Evolutionary conservation across 2,329 filamentous ascomycete species (phyloP).

Genomic region (Alternaria longipes): DNA sequence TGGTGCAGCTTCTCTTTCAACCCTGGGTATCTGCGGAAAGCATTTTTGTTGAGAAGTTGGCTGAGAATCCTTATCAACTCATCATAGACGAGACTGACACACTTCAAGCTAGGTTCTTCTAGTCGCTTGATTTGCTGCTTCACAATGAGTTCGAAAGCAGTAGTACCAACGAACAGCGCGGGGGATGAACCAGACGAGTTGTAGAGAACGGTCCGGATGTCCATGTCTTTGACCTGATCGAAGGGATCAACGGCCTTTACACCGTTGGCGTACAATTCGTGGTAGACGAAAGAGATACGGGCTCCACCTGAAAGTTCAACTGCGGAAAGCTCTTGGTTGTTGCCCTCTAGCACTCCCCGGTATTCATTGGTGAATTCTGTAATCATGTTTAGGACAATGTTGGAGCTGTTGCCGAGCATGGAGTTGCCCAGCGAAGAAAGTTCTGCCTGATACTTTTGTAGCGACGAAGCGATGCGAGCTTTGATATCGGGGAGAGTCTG

Average conservation of each 20-base stretch:
- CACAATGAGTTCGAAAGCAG: constrained; percentile 97
- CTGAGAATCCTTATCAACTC: constrained; percentile 95
- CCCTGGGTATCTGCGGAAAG: constrained; percentile 91
- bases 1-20: constrained; percentile 97
- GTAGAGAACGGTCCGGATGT: constrained; percentile 96
- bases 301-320: constrained; percentile 94
- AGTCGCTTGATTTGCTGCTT: constrained; percentile 98
- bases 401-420: constrained; percentile 93
- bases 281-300: constrained; percentile 98
- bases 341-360: constrained; percentile 93
- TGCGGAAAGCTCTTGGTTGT: constrained; percentile 95
- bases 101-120: constrained; percentile 96
- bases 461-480: constrained; percentile 89
- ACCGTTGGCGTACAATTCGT: constrained; percentile 97
- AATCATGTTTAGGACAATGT: constrained; percentile 98
- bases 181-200: constrained; percentile 99
- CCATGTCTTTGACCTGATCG: constrained; percentile 95
- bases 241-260: constrained; percentile 98
- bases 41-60: constrained; percentile 84
- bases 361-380: constrained; percentile 99
- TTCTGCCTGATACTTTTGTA: constrained; percentile 90
- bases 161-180: constrained; percentile 95
- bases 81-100: constrained; percentile 95
- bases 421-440: constrained; percentile 87
- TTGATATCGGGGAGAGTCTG: constrained; percentile 99